A percentile compares a stretch with the other conserved stretches of the same genome.
Conservation (phyloP, 495 filamentous ascomycete species). For the Penicillium robsamsonii region DNA sequence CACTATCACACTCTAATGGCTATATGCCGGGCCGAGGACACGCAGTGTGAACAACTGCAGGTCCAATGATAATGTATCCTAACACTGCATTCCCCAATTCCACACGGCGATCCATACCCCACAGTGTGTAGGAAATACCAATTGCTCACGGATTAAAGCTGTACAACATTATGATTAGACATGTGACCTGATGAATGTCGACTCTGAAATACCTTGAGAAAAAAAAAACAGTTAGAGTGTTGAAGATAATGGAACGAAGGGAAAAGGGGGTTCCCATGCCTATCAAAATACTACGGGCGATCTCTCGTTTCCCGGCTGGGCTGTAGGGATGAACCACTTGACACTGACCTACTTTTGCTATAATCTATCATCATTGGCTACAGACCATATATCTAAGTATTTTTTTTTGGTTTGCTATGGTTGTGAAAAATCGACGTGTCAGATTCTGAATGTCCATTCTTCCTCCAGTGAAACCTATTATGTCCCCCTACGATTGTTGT, state of each 20-base stretch:
- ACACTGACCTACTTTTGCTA: neutral
- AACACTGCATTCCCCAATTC: conserved; percentile 17
- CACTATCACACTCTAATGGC: conserved; percentile 5
- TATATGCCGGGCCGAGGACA: conserved; percentile 16
- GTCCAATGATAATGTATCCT: conserved; percentile 19
- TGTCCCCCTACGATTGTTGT: conserved; percentile 17
- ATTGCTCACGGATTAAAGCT: neutral
- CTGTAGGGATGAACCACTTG: conserved; percentile 2
- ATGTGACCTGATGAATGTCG: neutral
- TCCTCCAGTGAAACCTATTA: conserved; percentile 19
- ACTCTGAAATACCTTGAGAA: neutral
- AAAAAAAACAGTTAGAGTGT: neutral
- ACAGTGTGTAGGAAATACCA: conserved; percentile 27
- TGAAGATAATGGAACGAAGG: neutral
- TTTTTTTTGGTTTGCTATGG: neutral
- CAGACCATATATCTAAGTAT: neutral
- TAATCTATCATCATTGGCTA: conserved; percentile 4
- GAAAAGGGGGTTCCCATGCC: conserved; percentile 14
- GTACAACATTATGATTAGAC: neutral
- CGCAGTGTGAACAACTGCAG: conserved; percentile 9
- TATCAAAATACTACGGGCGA: conserved; percentile 18
- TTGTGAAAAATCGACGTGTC: conserved; percentile 5
- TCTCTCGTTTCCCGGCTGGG: conserved; percentile 13
- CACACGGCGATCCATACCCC: conserved; percentile 28
- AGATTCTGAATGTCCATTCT: neutral